These are phyloP conservation scores for Tephrocybe sp. DNA, from an alignment of 768 basidiomycete species.

Conservation along the genomic window DNA sequence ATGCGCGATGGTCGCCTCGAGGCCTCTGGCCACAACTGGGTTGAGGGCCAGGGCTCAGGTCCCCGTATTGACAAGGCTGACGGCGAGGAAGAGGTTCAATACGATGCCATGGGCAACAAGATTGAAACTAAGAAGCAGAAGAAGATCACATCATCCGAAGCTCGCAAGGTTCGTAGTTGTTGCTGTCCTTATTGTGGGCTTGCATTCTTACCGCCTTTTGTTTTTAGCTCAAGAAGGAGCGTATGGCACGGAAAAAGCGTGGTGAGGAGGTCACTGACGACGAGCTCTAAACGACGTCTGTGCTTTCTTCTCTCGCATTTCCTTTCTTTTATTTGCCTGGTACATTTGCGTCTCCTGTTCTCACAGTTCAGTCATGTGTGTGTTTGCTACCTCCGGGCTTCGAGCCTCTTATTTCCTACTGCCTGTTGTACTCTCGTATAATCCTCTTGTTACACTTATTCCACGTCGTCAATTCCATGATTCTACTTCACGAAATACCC, in stretches of 20 bases:
- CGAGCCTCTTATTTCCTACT: constrained; percentile 10
- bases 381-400: constrained; percentile 9
- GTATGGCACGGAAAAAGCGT: constrained; percentile 85
- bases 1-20: constrained; percentile 97
- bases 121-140: constrained; percentile 80
- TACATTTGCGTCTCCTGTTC: constrained; percentile 2
- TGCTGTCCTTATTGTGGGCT: not conserved
- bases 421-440: constrained; percentile 18
- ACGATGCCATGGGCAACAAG: constrained; percentile 99
- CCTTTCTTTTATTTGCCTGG: constrained; percentile 3
- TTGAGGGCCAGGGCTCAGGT: constrained; percentile 96
- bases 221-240: constrained; percentile 81
- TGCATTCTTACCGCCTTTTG: constrained; percentile 3
- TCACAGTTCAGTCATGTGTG: constrained; percentile 12
- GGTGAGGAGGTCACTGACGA: constrained; percentile 79
- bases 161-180: constrained; percentile 58
- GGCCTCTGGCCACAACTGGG: constrained; percentile 99
- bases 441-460: constrained; percentile 10
- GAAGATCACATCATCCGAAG: constrained; percentile 81
- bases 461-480: constrained; percentile 11
- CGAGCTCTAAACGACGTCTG: constrained; percentile 41
- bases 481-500: constrained; percentile 10
- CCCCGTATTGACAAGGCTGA: constrained; percentile 92
- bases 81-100: constrained; percentile 86
- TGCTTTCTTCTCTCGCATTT: constrained; percentile 5